Percentiles rank a stretch among this genome's conserved stretches.
phyloP scores from a whole-genome alignment of 2,329 filamentous ascomycete species.

The Pseudonectria buxi region DNA sequence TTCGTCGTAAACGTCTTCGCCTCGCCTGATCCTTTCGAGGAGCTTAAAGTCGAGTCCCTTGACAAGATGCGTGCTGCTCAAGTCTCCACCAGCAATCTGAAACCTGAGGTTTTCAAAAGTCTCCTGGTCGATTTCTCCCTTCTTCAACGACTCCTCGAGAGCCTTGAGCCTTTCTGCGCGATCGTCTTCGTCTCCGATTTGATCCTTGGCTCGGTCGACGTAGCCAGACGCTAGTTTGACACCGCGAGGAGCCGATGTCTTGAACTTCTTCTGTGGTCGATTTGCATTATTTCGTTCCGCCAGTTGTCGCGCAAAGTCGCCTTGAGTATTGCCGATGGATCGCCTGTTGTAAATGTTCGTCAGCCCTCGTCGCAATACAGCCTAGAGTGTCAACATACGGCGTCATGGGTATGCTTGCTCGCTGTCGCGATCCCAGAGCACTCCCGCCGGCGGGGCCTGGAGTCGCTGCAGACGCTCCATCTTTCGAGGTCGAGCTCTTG shows the following conservation, averaged over 20 bases:
- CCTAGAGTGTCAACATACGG: conserved; percentile 54
- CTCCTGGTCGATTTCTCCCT: conserved; percentile 73
- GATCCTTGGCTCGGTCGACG: conserved; percentile 67
- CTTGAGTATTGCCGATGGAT: conserved; percentile 46
- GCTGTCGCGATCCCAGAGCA: conserved; percentile 68
- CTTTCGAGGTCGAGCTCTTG: conserved; percentile 31
- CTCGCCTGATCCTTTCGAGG: conserved; percentile 59
- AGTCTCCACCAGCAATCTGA: conserved; percentile 76
- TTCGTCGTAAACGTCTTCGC: conserved; percentile 58
- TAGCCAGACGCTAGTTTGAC: conserved; percentile 75
- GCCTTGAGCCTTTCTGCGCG: conserved; percentile 63
- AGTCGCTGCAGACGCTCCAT: conserved; percentile 38
- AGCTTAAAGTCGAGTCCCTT: conserved; percentile 88
- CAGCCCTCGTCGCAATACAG: neutral
- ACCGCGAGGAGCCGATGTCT: conserved; percentile 75
- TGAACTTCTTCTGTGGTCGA: conserved; percentile 64
- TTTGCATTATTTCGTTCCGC: conserved; percentile 59
- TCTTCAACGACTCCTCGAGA: conserved; percentile 73
- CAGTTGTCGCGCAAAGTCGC: conserved; percentile 78
- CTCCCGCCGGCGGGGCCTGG: conserved; percentile 28
- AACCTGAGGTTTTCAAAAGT: conserved; percentile 70
- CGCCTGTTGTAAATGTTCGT: conserved; percentile 41
- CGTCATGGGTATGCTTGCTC: conserved; percentile 86
- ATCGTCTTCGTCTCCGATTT: conserved; percentile 45
- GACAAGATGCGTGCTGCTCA: conserved; percentile 75